Evolutionary conservation across 2,329 filamentous ascomycete genomes (phyloP), one percentile per base, ranked within the genome.

Genomic region (Pseudogymnoascus sp.): DNA sequence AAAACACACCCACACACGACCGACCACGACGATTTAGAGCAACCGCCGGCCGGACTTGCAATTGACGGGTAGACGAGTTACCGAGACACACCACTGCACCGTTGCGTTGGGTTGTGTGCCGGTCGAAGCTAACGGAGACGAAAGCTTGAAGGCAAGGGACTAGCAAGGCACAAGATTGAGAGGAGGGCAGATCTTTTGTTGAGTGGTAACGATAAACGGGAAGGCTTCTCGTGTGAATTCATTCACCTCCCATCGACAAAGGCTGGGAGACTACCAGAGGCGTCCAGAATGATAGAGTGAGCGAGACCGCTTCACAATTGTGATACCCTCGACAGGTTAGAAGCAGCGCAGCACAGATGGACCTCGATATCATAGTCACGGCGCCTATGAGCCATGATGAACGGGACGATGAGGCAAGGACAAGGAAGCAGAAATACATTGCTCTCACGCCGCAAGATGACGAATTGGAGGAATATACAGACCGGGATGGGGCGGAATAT

Each of bases 131-230:
- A 54, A 54, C 23, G 26, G 4, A 54, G 10, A 5, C 26, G 23
- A 54, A 54, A 54, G 47, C 14, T 54, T 54, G 47, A 54, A 54
- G 47, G 23, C 47, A 31, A 54, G 47, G 47, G 45, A 51, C 45
- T 51, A 51, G 45, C 23, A 51, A 51, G 45, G 45, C 45, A 51
- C 45, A 26, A 29, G 23, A 51, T 26, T 1, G 23, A 51, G 45
- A 51, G 23, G 45, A n/a, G 21, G 23, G 45, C 12, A 29, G 45
- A 51, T 51, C 23, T 29, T 54, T 54, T 11, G 23, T 21, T 16
- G 47, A n/a, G 47, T n/a, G 47, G 16, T n/a, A 8, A 54, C 47
- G 23, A 54, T 14, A 29, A 29, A 29, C 45, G 3, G 11, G 45
- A 51, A 51, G 23, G 12, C 4, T 31, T 29, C 3, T 29, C 3